These are phyloP conservation scores for Gnaphalium uliginosum DNA, from an alignment of 129 eudicot species.

Conservation along the genomic window DNA sequence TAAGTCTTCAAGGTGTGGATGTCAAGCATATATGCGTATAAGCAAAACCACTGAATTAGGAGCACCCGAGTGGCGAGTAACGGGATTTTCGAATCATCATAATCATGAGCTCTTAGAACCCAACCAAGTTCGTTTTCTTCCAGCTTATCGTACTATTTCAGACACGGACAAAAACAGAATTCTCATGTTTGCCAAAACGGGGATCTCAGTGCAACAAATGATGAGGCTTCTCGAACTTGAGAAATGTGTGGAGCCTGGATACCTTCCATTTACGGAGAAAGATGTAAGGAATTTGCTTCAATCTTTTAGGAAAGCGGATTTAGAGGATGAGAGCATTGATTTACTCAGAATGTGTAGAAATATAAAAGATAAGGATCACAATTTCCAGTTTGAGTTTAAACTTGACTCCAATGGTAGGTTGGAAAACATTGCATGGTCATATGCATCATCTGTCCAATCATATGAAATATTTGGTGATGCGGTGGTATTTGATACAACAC, in stretches of 20 bases:
- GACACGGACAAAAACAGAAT: conserved; percentile 87
- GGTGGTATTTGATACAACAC: conserved; percentile 93
- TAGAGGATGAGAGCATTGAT: conserved; percentile 92
- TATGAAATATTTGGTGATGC: conserved; percentile 94
- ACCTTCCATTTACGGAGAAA: conserved; percentile 88
- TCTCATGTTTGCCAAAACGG: conserved; percentile 96
- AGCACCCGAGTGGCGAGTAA: conserved; percentile 89
- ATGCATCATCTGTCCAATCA: conserved; percentile 82
- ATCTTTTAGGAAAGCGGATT: conserved; percentile 86
- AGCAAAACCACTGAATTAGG: conserved; percentile 85
- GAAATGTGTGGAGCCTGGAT: conserved; percentile 94
- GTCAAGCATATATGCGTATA: conserved; percentile 96
- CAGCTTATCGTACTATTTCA: conserved; percentile 91
- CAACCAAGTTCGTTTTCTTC: conserved; percentile 94
- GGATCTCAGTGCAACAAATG: conserved; percentile 98
- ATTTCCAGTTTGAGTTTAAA: conserved; percentile 77
- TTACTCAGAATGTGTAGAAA: conserved; percentile 89
- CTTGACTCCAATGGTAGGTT: conserved; percentile 67
- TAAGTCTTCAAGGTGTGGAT: conserved; percentile 91
- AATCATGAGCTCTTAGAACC: conserved; percentile 92
- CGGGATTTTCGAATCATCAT: conserved; percentile 91
- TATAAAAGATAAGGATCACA: conserved; percentile 87
- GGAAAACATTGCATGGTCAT: conserved; percentile 98
- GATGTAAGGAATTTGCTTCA: conserved; percentile 94
- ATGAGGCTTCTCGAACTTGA: conserved; percentile 98